A percentile compares a stretch with the other conserved stretches of the same genome.
phyloP scores from a whole-genome alignment of 2,329 filamentous ascomycete genomes.

The Xylaria sp. region DNA sequence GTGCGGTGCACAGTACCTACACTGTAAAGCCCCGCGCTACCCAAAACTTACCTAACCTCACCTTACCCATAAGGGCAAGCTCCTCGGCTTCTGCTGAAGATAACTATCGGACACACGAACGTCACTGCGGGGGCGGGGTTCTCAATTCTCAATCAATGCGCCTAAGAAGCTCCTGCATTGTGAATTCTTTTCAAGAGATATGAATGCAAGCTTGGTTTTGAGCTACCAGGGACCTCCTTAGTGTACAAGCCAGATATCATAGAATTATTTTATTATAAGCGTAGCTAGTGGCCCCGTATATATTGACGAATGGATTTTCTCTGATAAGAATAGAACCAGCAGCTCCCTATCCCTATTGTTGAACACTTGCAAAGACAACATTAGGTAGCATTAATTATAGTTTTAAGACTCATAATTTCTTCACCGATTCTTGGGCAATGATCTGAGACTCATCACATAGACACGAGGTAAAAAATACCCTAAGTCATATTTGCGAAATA shows the following conservation, averaged over 20 bases:
- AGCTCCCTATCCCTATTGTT: not conserved
- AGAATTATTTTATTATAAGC: not conserved
- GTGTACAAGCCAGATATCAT: not conserved
- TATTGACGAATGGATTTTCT: not conserved
- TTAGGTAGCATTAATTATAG: not conserved
- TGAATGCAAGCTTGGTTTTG: not conserved
- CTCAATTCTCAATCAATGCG: not conserved
- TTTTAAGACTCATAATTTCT: not conserved
- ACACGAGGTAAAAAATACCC: not conserved
- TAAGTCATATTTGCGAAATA: not conserved
- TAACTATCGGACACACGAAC: constrained; percentile 8
- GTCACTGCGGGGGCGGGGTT: constrained; percentile 40
- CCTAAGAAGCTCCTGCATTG: constrained; percentile 2
- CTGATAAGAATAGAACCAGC: not conserved
- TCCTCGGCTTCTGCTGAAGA: not conserved
- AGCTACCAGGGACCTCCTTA: too few relatives aligned
- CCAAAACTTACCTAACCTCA: not conserved
- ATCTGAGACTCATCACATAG: not conserved
- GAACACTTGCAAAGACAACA: not conserved
- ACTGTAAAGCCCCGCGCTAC: constrained; percentile 11
- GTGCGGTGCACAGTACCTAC: not conserved
- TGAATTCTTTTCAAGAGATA: not conserved
- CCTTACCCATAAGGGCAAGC: not conserved
- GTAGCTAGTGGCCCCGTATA: not conserved
- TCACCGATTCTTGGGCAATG: not conserved